Conservation (phyloP, 345 rosid species). For the Erodium maritimum region DNA sequence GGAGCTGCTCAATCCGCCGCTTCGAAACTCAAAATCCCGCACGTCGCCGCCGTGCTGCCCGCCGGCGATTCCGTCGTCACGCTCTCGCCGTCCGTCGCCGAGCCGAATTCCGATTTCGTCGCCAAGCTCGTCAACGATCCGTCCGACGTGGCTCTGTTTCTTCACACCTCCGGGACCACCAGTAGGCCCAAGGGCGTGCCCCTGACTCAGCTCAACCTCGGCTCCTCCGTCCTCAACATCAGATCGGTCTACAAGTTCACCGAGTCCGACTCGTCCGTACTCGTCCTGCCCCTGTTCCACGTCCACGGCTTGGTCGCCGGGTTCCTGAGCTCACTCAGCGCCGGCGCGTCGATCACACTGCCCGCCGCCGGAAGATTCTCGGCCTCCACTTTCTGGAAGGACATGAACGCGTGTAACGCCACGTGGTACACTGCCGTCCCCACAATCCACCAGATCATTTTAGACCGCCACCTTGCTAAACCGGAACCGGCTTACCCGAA, state of each 20-base stretch:
- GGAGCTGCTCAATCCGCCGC: slow-evolving; percentile 41
- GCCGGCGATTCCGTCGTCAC: slow-evolving; percentile 17
- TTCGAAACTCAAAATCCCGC: slow-evolving; percentile 35
- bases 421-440: slow-evolving; percentile 98
- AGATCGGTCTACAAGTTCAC: slow-evolving; percentile 59
- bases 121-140: slow-evolving; percentile 32
- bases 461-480: slow-evolving; percentile 50
- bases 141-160: slow-evolving; percentile 9
- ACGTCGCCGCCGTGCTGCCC: slow-evolving; percentile 28
- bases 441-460: slow-evolving; percentile 78
- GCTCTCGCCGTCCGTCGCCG: slow-evolving; percentile 17
- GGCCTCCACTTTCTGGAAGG: slow-evolving; percentile 71
- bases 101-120: slow-evolving; percentile 12
- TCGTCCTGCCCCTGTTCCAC: slow-evolving; percentile 75
- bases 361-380: slow-evolving; percentile 81
- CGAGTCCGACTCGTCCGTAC: slow-evolving; percentile 66
- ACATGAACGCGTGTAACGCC: slow-evolving; percentile 52
- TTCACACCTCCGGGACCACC: slow-evolving; percentile 72
- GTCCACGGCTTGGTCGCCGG: slow-evolving; percentile 82
- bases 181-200: slow-evolving; percentile 87
- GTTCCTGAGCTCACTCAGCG: slow-evolving; percentile 52
- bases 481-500: slow-evolving; percentile 55
- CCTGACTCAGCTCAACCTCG: slow-evolving; percentile 50
- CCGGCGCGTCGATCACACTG: slow-evolving; percentile 70
- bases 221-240: slow-evolving; percentile 46